Base-by-base conservation (phyloP, 257 asterid species). In the Solanum appendiculatum region DNA sequence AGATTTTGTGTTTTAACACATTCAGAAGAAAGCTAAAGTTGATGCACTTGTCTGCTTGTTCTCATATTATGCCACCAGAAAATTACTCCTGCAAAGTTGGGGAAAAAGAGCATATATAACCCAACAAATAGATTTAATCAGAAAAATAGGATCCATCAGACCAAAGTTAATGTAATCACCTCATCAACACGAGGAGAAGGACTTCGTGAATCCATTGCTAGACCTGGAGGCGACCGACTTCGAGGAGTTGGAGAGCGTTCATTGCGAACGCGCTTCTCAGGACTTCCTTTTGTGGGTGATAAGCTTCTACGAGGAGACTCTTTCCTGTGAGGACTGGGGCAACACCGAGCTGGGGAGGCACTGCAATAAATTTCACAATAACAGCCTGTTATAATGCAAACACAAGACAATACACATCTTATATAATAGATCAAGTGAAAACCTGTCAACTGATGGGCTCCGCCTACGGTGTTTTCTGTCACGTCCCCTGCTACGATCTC, bases 361-460 rank as follows among this genome's bases (percentile, higher is more conserved):
- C 90, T 86, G 83, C 66, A 87, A 82, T 58, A 73, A 40, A 42
- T 29, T 29, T 80, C 42, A 81, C 29, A 5, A 9, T 48, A 48
- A 48, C 42, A 18, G 85, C 29, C 20, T 80, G 66, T 44, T 27
- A 27, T 25, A 44, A 44, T 44, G 84, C 64, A 27, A 80, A 16
- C 29, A 46, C 29, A 15, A 44, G 66, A 46, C 40, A 29, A 9
- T 46, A 6, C 31, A 27, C 29, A 13, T 80, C 20, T 15, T 80
- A 29, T 33, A 80, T 80, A 48, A 46, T 80, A 80, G 29, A 80
- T 29, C 27, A 29, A 29, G 29, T 48, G 12, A 48, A 63, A 63
- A 91, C 92, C 93, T 91, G 60, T 82, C 91, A 86, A 39, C 39
- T 33, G 92, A 90, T 88, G 87, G 56, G 44, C 91, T 75, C 64